Percentiles rank a stretch among this genome's conserved stretches.
phyloP scores from a whole-genome alignment of 139 green algal genomes.

The Chlorella sp. region DNA sequence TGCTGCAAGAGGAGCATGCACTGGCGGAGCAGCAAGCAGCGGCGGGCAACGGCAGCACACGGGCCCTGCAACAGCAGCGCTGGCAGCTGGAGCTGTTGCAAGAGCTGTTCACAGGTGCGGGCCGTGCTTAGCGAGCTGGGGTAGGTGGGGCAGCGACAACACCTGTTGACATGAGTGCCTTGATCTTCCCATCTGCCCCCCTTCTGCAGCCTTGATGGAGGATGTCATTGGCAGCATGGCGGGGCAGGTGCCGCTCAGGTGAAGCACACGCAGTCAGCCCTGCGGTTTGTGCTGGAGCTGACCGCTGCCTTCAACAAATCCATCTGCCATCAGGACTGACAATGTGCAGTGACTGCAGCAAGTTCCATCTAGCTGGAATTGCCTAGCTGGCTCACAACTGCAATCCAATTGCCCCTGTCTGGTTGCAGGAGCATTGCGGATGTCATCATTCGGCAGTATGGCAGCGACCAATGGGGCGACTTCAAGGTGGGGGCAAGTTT shows the following conservation, averaged over 20 bases:
- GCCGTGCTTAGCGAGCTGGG: not conserved
- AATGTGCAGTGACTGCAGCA: no score
- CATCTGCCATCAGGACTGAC: no score
- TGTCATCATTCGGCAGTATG: constrained; percentile 51
- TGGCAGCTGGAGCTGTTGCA: constrained; percentile 45
- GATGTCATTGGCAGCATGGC: constrained; percentile 61
- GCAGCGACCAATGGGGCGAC: constrained; percentile 48
- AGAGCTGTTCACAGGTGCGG: constrained; percentile 39
- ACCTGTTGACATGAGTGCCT: no score
- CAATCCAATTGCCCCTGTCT: no score
- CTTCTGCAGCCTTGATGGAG: constrained; percentile 60
- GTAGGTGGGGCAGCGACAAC: no score
- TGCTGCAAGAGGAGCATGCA: constrained; percentile 37
- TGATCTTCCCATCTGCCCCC: no score
- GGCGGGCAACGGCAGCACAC: not conserved
- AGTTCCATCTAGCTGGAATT: no score
- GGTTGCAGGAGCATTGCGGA: constrained; percentile 41
- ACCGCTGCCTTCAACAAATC: no score
- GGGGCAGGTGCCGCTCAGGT: constrained; percentile 54
- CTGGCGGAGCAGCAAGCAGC: not conserved
- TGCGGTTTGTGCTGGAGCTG: no score
- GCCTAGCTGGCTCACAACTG: no score
- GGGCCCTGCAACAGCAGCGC: not conserved
- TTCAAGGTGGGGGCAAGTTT: constrained; percentile 45
- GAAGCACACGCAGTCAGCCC: no score